Evolutionary conservation across 2,329 filamentous ascomycete genomes (phyloP), one percentile per base, ranked within the genome.

Genomic region (Myriosclerotinia scirpicola): DNA sequence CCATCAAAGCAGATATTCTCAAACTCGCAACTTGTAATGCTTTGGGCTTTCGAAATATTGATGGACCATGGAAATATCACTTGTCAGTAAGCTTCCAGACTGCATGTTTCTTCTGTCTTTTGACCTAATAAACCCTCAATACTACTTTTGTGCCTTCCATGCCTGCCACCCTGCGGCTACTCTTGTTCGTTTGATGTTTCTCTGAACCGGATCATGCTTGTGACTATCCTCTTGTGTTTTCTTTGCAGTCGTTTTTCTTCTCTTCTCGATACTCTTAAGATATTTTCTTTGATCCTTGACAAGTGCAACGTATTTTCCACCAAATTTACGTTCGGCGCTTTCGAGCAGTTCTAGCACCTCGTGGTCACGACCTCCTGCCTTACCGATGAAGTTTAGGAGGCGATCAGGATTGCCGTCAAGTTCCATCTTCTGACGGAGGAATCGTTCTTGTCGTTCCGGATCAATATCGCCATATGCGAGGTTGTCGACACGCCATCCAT

Each of bases 391-490:
- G 58, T 61, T 61, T 11, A 61, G 40, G 20, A 61, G 8, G 46
- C 58, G 58, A 20, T 61, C 44, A 5, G 44, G 44, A 17, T 50
- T 61, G 5, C 58, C 46, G 34, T 61, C 58, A 38, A 61, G 58
- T 9, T 61, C 58, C 44, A 61, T 61, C n/a, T 61, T 61, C 34
- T 61, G 58, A 4, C 58, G 58, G 5, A 61, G 58, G 3, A 61
- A 61, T 50, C 44, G 58, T 22, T 61, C 58, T 61, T 61, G 58
- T 17, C 44, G 44, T 50, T 50, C 58, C 2, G 58, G 58, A 26
- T 61, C 58, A 50, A 61, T 61, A 61, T 61, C 58, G 20, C 44
- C 58, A 50, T 61, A 61, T 50, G 58, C 58, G 5, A 61, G 58
- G 15, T 61, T 50, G n/a, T 50, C 58, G 4, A 61, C 44, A 40